Base-by-base conservation (phyloP, 169 alveolate genomes). In the Eimeria falciformis region DNA sequence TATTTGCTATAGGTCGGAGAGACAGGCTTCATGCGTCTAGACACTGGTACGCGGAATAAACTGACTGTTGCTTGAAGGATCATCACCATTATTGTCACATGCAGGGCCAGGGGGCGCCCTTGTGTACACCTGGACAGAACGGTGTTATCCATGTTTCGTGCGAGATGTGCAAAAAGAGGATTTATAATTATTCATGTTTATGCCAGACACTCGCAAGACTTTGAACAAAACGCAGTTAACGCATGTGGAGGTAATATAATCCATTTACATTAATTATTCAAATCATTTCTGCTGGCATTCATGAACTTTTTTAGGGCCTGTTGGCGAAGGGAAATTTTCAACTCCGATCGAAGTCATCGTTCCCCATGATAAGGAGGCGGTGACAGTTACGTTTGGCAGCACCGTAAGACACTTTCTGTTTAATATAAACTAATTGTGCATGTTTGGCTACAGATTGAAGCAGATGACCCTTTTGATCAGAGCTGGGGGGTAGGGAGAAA, bases 281-380 rank as follows among this genome's bases (percentile, higher is more conserved):
- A 3, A 69, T 14, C 53, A 11, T 11, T 46, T 11, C 69, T 17
- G 18, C 40, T 46, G 21, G 5, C 23, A 14, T 18, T 18, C 0
- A 77, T 40, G 66, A 50, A 40, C n/a, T 33, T 43, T 56, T 45
- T 11, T 11, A 93, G 94, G 94, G 40, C 87, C 90, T 37, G 92
- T 89, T 58, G 95, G 95, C 5, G 95, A 93, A 27, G 95, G 95
- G 11, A 93, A 93, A 66, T 93, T 93, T n/a, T 94, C 95, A 5
- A 50, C 90, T 18, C 95, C 95, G 12, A 93, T 93, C 23, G 95
- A 93, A n/a, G 78, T 93, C 45, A 45, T 53, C 43, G 87, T 93
- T 33, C 94, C 94, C 18, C 95, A 93, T 55, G 83, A 75, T 23
- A 18, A n/a, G 43, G 88, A 78, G 18, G 45, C 85, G 11, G 81